A percentile compares a stretch with the other conserved stretches of the same genome.
phyloP scores from a whole-genome alignment of 1,284 basidiomycete species.

The Cryptococcus hybrid region DNA sequence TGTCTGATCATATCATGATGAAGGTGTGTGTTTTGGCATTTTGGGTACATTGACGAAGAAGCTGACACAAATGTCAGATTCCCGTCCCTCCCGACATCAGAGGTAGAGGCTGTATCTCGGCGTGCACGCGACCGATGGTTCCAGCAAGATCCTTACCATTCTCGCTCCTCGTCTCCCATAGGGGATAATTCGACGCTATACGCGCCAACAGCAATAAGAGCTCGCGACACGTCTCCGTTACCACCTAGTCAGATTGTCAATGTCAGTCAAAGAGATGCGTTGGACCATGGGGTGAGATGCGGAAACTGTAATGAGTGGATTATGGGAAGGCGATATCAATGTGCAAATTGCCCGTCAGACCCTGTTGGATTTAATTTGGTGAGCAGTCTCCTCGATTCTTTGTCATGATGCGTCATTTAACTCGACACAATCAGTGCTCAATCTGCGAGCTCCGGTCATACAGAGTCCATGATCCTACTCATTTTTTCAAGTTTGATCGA shows the following conservation, averaged over 20 bases:
- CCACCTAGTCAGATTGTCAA: conserved; percentile 6
- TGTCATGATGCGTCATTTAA: background rate
- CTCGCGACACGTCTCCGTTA: conserved; percentile 1
- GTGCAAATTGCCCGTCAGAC: conserved; percentile 49
- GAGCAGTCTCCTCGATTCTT: conserved; percentile 3
- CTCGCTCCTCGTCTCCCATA: conserved; percentile 40
- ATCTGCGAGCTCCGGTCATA: conserved; percentile 76
- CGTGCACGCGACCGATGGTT: conserved; percentile 73
- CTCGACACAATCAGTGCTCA: conserved; percentile 60
- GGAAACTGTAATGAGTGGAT: conserved; percentile 46
- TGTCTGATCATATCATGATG: conserved; percentile 73
- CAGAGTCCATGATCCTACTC: conserved; percentile 71
- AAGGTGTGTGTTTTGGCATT: conserved; percentile 60
- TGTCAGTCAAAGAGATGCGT: conserved; percentile 24
- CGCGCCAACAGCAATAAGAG: conserved; percentile 17
- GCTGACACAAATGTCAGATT: conserved; percentile 56
- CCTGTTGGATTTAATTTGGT: conserved; percentile 47
- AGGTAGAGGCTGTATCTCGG: conserved; percentile 70
- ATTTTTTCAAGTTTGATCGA: conserved; percentile 71
- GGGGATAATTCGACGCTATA: conserved; percentile 42
- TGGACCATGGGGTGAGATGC: conserved; percentile 43
- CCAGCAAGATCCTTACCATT: conserved; percentile 59
- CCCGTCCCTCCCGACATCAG: conserved; percentile 70
- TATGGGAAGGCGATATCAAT: conserved; percentile 49
- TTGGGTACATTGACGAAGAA: background rate